A percentile compares a stretch with the other conserved stretches of the same genome.
These are phyloP conservation scores for Wickerhamiella alocasiicola DNA, from an alignment of 805 yeast genomes.

Conservation along the genomic window DNA sequence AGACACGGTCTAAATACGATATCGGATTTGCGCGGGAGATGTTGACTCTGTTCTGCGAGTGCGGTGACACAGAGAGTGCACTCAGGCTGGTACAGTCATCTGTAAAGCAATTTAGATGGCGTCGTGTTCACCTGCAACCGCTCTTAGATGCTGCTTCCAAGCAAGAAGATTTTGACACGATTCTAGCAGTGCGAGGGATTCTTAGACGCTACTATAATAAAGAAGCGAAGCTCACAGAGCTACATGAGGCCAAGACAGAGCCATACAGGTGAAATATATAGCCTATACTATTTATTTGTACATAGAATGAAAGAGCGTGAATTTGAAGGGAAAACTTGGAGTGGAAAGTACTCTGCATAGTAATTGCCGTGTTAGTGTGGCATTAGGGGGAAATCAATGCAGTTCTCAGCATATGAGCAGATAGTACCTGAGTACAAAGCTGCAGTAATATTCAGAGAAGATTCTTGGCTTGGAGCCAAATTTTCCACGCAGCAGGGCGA, in stretches of 20 bases:
- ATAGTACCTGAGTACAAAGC: no score
- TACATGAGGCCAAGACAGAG: neutral
- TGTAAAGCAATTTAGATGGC: slow-evolving; percentile 60
- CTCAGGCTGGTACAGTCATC: slow-evolving; percentile 55
- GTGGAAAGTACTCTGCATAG: no score
- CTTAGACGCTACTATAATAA: slow-evolving; percentile 8
- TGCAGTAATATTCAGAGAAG: no score
- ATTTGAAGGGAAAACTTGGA: neutral
- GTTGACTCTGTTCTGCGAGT: slow-evolving; percentile 45
- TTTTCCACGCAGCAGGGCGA: no score
- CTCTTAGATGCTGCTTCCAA: slow-evolving; percentile 32
- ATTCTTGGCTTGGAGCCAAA: no score
- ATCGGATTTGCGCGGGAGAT: slow-evolving; percentile 61
- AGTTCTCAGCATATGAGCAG: no score
- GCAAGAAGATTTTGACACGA: slow-evolving; percentile 32
- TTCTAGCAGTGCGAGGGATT: slow-evolving; percentile 11
- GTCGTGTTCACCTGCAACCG: slow-evolving; percentile 33
- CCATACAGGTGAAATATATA: neutral
- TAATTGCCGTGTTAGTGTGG: no score
- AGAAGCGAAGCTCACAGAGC: slow-evolving; percentile 3
- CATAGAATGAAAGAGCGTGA: neutral
- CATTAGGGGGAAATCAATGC: no score
- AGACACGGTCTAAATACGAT: slow-evolving; percentile 37
- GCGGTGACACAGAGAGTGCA: slow-evolving; percentile 56
- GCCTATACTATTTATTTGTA: slow-evolving; percentile 3